phyloP scores from a whole-genome alignment of 148 eudicot genomes.

The Persicaria maculosa region DNA sequence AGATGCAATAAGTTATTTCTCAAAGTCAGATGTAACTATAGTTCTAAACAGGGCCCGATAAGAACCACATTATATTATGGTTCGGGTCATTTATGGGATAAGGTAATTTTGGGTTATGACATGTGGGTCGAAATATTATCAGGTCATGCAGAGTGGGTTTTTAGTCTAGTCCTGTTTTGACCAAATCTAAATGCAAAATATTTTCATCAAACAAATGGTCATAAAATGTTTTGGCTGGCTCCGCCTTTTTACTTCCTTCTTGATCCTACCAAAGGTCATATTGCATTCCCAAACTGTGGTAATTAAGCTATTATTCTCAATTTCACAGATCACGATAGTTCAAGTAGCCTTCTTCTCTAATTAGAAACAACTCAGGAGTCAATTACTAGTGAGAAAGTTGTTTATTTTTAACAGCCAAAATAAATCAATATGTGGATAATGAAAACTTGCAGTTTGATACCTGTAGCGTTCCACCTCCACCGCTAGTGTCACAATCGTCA shows the following conservation, averaged over 20 bases:
- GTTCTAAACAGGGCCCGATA: no score
- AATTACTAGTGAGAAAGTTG: background rate
- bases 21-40: no score
- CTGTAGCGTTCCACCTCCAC: slow-evolving; percentile 96
- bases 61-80: background rate
- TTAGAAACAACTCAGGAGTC: no score
- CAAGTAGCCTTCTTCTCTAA: background rate
- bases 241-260: no score
- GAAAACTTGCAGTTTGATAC: slow-evolving; percentile 20
- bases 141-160: background rate
- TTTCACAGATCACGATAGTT: background rate
- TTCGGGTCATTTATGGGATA: background rate
- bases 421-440: background rate
- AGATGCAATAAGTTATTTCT: no score
- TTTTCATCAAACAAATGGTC: background rate
- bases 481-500: slow-evolving; percentile 76
- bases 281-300: background rate
- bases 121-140: no score
- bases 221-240: no score
- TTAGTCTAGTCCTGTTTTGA: background rate
- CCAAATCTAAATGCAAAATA: background rate
- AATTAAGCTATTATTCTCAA: no score
- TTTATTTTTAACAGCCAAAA: background rate
- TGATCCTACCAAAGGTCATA: background rate
- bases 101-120: no score